These are phyloP conservation scores for Colletotrichum tropicale DNA, from an alignment of 2,329 filamentous ascomycete species.

Conservation along the genomic window DNA sequence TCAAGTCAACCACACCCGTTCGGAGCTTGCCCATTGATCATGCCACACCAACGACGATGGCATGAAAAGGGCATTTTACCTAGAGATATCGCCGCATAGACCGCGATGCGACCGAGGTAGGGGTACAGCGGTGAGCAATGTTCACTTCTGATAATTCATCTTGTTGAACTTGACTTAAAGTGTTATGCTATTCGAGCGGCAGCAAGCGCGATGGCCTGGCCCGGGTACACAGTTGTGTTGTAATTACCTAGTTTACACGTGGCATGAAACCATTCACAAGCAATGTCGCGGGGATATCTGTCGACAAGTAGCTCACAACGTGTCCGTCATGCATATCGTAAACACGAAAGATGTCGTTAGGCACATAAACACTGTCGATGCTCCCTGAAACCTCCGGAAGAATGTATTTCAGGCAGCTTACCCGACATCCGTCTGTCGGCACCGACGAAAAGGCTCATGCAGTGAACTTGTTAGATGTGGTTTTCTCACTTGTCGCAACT, in stretches of 20 bases:
- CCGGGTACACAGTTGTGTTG: background rate
- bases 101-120: background rate
- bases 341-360: background rate
- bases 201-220: background rate
- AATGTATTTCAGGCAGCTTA: background rate
- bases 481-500: background rate
- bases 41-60: background rate
- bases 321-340: background rate
- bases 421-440: background rate
- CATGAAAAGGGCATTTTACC: background rate
- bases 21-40: background rate
- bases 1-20: background rate
- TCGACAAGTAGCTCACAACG: fast-evolving
- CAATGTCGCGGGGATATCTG: background rate
- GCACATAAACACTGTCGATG: background rate
- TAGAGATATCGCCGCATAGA: background rate
- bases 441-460: background rate
- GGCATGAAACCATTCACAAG: fast-evolving
- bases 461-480: fast-evolving
- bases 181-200: background rate
- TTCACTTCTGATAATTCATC: background rate
- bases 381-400: background rate
- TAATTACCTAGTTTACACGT: fast-evolving
- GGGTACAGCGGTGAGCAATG: fast-evolving
- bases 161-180: background rate